A percentile compares a stretch with the other conserved stretches of the same genome.
phyloP scores from a whole-genome alignment of 768 basidiomycete genomes.

The Suillus occidentalis region DNA sequence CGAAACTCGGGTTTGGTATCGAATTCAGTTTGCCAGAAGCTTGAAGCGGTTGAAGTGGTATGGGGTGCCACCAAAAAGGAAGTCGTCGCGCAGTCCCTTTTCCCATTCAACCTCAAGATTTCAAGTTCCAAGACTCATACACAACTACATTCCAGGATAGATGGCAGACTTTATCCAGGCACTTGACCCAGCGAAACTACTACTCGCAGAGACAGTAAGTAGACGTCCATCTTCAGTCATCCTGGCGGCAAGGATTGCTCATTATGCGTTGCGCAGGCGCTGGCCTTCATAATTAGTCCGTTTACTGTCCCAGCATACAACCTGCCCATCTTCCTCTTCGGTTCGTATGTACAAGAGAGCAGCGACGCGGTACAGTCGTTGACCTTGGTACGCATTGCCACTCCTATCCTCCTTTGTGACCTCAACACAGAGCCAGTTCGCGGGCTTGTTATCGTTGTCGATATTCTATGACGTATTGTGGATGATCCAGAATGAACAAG shows the following conservation, averaged over 20 bases:
- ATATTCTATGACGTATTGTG: slow-evolving; percentile 70
- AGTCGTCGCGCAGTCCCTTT: background rate
- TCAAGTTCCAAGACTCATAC: background rate
- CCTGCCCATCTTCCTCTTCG: slow-evolving; percentile 81
- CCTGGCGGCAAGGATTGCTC: background rate
- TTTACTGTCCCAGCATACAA: slow-evolving; percentile 71
- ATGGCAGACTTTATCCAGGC: slow-evolving; percentile 69
- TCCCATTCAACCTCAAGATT: background rate
- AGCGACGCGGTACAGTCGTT: slow-evolving; percentile 63
- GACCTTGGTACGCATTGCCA: slow-evolving; percentile 50
- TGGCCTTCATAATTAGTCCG: slow-evolving; percentile 59
- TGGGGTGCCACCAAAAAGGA: background rate
- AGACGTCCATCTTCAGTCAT: background rate
- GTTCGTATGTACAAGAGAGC: slow-evolving; percentile 69
- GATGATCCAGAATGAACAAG: slow-evolving; percentile 57
- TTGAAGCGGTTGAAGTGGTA: background rate
- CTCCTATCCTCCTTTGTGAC: background rate
- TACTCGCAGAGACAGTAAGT: slow-evolving; percentile 62
- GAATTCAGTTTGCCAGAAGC: background rate
- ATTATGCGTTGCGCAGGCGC: slow-evolving; percentile 38
- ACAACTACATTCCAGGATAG: background rate
- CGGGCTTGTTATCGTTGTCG: slow-evolving; percentile 60
- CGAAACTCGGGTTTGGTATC: background rate
- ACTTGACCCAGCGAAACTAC: slow-evolving; percentile 71
- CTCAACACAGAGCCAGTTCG: slow-evolving; percentile 50